Base-by-base conservation (phyloP, 768 basidiomycete genomes). In the Ramaria sp. region DNA sequence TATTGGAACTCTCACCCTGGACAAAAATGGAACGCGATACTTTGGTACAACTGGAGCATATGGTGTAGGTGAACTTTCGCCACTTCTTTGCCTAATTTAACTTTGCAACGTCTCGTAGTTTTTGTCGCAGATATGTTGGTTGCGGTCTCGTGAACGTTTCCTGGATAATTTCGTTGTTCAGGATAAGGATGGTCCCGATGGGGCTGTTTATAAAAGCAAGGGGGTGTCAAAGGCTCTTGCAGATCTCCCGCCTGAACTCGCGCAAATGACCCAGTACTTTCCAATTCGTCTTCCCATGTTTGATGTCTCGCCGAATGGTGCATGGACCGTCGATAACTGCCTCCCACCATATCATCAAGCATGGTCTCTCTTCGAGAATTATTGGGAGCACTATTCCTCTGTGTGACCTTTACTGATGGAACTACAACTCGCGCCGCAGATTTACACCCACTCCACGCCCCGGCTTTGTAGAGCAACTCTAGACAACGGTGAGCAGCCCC, bases 1-100 rank as follows among this genome's bases (percentile, higher is more conserved):
- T 32, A 78, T 83, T 38, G 78, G 82, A 62, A 78, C 80, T 13
- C 69, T 85, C 60, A 43, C 51, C 15, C 38, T 52, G 16, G 37
- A 41, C 27, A 34, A 22, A 15, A n/a, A 24, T n/a, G 51, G 51
- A 6, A 43, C 24, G 3, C 51, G 37, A 41, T 52, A 41, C 34
- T 52, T 52, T 43, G 51, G 51, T 15, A 24, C 51, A 2, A 42
- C 51, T 25, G 51, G 38, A 15, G 15, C 37, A 3, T 52, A 43
- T 43, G 51, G 38, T 7, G 51, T 28, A 41, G 12, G 37, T 24
- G 1, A 32, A 13, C 30, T 32, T 13, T 15, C 4, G 8, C 10
- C 49, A 24, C 15, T 25, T 42, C 18, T 42, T 41, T 5, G 24
- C 25, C 3, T 5, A 25, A 7, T 5, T 24, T 48, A 20, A 22